phyloP scores from a whole-genome alignment of 306 rosid genomes.

The Medicago arabica region DNA sequence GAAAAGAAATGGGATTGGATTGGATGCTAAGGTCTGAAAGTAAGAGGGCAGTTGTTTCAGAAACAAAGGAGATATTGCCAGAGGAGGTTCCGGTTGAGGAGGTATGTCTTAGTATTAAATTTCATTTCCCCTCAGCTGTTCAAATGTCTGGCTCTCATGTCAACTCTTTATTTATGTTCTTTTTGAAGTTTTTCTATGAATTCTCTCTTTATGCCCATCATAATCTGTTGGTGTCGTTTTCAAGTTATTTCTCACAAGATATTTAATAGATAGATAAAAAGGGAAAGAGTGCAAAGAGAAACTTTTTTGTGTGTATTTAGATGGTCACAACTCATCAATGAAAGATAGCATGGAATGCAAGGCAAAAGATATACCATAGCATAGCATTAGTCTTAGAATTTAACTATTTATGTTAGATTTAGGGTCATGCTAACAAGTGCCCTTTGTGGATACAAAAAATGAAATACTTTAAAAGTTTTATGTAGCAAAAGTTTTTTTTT shows the following conservation, averaged over 20 bases:
- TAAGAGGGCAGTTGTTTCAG: slow-evolving; percentile 48
- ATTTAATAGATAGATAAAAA: slow-evolving; percentile 1
- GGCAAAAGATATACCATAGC: background rate
- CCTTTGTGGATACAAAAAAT: no score
- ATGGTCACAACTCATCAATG: background rate
- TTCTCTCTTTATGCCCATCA: background rate
- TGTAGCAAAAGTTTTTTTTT: no score
- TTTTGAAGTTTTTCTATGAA: background rate
- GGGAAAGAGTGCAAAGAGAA: slow-evolving; percentile 7
- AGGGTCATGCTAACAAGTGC: no score
- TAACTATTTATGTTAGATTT: no score
- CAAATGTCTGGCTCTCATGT: background rate
- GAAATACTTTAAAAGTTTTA: no score
- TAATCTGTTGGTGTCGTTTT: background rate
- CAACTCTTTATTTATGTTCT: background rate
- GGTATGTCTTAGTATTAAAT: slow-evolving; percentile 51
- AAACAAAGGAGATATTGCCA: slow-evolving; percentile 44
- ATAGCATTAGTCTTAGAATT: background rate
- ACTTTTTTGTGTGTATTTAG: background rate
- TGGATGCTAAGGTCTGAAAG: slow-evolving; percentile 92
- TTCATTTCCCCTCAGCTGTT: background rate
- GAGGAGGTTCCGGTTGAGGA: slow-evolving; percentile 63
- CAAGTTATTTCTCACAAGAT: slow-evolving; percentile 21
- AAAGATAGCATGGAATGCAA: background rate
- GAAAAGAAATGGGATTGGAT: slow-evolving; percentile 88